Evolutionary conservation across 176 grass and related monocot genomes (phyloP), one percentile per base, ranked within the genome.

Genomic region (Zea luxurians): DNA sequence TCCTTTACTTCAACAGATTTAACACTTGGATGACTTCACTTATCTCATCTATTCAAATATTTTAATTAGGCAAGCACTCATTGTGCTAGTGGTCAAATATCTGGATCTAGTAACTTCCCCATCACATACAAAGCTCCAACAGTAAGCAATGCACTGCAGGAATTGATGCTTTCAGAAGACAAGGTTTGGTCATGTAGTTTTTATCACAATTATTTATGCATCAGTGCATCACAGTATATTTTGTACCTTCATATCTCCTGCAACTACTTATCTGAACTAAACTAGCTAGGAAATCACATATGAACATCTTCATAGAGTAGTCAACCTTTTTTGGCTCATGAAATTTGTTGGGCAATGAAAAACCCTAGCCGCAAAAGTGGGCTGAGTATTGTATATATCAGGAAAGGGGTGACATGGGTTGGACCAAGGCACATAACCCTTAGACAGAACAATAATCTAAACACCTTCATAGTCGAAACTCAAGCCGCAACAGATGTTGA

Each of bases 121-220:
- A 77, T 69, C 54, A 36, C 44, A 3, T 57, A 54, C 58, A 84
- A 84, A 84, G 37, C 57, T 78, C 46, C 66, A 71, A 64, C 40
- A 8, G 3, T 17, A 64, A 78, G 21, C 58, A 84, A 40, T 45
- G 13, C 74, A 2, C 48, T 84, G 74, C 57, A 13, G 47, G 66
- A 49, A 36, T 54, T 84, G 66, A 70, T 78, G 74, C 66, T 70
- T 78, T 84, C 57, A 71, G 82, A 84, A 68, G 66, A 71, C 82
- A 71, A 78, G 82, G 82, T 78, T 43, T 52, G 77, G 46, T 45
- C 45, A 61, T 53, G 10, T 13, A 42, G 48, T 83, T 61, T 78
- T 66, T 5, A 41, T 63, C 37, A 63, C 37, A 53, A 35, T 54
- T 9, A 52, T 76, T 70, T 68, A 42, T 21, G 69, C 55, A 38